Evolutionary conservation across 2,329 filamentous ascomycete species (phyloP).

Genomic region (Arthrinium puccinioides): DNA sequence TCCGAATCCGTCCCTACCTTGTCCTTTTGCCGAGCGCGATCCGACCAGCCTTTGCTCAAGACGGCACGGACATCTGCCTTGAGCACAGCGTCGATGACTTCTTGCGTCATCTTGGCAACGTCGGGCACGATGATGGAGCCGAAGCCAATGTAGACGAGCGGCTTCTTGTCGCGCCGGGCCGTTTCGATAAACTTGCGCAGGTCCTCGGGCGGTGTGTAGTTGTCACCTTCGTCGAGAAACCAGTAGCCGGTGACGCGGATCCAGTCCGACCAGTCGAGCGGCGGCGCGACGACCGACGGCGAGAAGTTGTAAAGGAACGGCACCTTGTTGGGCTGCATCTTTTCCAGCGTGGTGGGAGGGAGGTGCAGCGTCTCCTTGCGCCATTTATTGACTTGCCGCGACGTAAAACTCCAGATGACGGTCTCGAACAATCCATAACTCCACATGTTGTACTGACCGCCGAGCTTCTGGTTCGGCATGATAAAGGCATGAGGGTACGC

Average conservation of each 20-base stretch:
- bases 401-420: slow-evolving; percentile 92
- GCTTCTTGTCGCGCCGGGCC: slow-evolving; percentile 75
- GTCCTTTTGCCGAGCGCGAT: slow-evolving; percentile 50
- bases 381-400: slow-evolving; percentile 89
- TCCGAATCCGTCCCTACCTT: not conserved
- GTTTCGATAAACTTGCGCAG: slow-evolving; percentile 76
- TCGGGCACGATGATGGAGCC: slow-evolving; percentile 93
- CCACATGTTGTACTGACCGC: slow-evolving; percentile 89
- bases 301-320: slow-evolving; percentile 98
- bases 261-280: slow-evolving; percentile 95
- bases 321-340: slow-evolving; percentile 94
- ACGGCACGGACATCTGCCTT: slow-evolving; percentile 94
- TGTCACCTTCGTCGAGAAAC: slow-evolving; percentile 75
- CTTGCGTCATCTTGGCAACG: slow-evolving; percentile 78
- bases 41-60: slow-evolving; percentile 94
- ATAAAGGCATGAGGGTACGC: slow-evolving; percentile 96
- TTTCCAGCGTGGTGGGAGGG: slow-evolving; percentile 75
- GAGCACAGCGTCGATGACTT: slow-evolving; percentile 84
- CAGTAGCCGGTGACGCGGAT: slow-evolving; percentile 96
- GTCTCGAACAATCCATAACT: slow-evolving; percentile 96
- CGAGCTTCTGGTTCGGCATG: slow-evolving; percentile 87
- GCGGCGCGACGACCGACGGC: slow-evolving; percentile 85
- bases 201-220: slow-evolving; percentile 67
- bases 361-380: slow-evolving; percentile 72
- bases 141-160: slow-evolving; percentile 94